phyloP scores from a whole-genome alignment of 768 basidiomycete genomes.

The Calocera cornea region DNA sequence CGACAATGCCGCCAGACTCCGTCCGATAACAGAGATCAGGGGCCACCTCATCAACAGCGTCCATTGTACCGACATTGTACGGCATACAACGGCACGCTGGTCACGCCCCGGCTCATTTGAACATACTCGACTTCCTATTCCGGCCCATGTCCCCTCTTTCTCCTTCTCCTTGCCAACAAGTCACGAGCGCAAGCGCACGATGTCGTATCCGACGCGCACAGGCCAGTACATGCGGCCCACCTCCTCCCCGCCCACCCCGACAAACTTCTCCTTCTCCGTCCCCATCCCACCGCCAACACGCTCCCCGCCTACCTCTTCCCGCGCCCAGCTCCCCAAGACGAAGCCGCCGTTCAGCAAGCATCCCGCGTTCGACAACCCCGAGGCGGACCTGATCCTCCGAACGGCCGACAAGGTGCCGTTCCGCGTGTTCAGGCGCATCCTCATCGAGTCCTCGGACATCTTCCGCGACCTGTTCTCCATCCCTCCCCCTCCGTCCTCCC shows the following conservation, averaged over 20 bases:
- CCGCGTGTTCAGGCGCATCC: not conserved
- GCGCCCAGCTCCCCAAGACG: not conserved
- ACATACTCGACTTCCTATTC: not conserved
- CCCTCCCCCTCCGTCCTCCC: not conserved
- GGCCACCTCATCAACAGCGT: not conserved
- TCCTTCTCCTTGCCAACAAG: not conserved
- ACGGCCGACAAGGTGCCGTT: not conserved
- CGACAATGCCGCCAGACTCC: not conserved
- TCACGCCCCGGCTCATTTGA: not conserved
- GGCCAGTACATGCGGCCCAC: not conserved
- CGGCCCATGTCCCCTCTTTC: not conserved
- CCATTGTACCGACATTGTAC: not conserved
- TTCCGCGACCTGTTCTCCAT: not conserved
- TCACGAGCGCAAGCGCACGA: not conserved
- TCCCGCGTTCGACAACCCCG: constrained; percentile 1
- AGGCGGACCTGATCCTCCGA: not conserved
- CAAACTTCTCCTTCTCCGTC: not conserved
- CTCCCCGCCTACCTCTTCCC: not conserved
- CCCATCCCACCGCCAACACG: not conserved
- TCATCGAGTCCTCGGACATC: not conserved
- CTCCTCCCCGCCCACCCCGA: not conserved
- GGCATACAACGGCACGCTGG: not conserved
- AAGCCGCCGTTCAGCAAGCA: not conserved
- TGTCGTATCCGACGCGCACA: not conserved
- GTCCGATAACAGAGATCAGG: constrained; percentile 2